Evolutionary conservation across 805 yeast genomes (phyloP), one percentile per base, ranked within the genome.

Genomic region (Kluyveromyces dobzhanskii): DNA sequence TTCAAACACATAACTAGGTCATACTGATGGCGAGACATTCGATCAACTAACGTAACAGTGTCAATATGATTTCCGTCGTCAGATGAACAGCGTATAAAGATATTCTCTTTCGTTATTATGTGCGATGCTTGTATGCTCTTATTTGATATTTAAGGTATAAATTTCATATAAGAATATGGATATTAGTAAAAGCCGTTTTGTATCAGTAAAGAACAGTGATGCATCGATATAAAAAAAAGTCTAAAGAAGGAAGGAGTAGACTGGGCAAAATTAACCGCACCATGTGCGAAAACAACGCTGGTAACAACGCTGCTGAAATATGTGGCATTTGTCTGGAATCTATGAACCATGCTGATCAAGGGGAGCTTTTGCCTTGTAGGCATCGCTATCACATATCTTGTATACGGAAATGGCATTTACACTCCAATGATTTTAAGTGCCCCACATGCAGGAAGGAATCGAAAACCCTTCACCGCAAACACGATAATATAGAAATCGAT

Each of bases 1-100:
- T 81, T 84, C 71, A 83, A 65, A 55, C 97, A 88, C 65, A 80
- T 77, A 2, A 83, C 73, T 18, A 87, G 69, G 55, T 88, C 97
- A 37, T 79, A 76, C 60, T 87, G 95, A 59, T 87, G 95, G 39
- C 92, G 78, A 3, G 95, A 85, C 96, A 87, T 86, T n/a, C n/a
- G n/a, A n/a, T n/a, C n/a, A n/a, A n/a, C n/a, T n/a, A n/a, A n/a
- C n/a, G n/a, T n/a, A n/a, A n/a, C n/a, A n/a, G n/a, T n/a, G n/a
- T n/a, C n/a, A n/a, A n/a, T n/a, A n/a, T n/a, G n/a, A n/a, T n/a
- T n/a, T n/a, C n/a, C n/a, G n/a, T n/a, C n/a, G n/a, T n/a, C n/a
- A n/a, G n/a, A n/a, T n/a, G n/a, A n/a, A n/a, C n/a, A n/a, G n/a
- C n/a, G n/a, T n/a, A n/a, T n/a, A n/a, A n/a, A n/a, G n/a, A n/a